phyloP scores from a whole-genome alignment of 2,329 filamentous ascomycete genomes.

The Dactylellina sp. region DNA sequence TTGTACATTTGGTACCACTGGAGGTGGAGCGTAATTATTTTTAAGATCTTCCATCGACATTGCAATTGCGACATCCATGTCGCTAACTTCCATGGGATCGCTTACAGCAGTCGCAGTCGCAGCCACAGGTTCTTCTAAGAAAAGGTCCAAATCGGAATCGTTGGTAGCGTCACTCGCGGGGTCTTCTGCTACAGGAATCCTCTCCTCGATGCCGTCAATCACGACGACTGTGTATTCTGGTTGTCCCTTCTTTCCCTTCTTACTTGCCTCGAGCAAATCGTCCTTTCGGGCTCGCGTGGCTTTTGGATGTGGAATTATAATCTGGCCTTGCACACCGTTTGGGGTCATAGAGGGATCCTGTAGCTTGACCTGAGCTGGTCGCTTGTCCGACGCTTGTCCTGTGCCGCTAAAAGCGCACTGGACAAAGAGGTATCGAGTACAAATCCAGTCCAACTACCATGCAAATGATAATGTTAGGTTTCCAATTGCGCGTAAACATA shows the following conservation, averaged over 20 bases:
- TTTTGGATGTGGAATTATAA: slow-evolving; percentile 62
- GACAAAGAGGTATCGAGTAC: slow-evolving; percentile 85
- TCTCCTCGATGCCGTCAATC: slow-evolving; percentile 51
- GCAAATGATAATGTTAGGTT: slow-evolving; percentile 63
- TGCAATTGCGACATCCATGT: slow-evolving; percentile 52
- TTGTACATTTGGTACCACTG: no score
- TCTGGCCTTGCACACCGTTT: slow-evolving; percentile 63
- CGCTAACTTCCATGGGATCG: slow-evolving; percentile 17
- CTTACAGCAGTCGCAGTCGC: not conserved
- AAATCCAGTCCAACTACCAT: slow-evolving; percentile 89
- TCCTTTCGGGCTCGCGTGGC: slow-evolving; percentile 49
- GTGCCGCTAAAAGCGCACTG: slow-evolving; percentile 58
- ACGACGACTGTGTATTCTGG: slow-evolving; percentile 34
- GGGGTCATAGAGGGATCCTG: slow-evolving; percentile 62
- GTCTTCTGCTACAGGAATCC: slow-evolving; percentile 47
- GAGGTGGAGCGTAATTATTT: not conserved
- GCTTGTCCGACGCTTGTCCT: slow-evolving; percentile 22
- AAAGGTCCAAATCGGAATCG: slow-evolving; percentile 48
- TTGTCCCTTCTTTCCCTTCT: slow-evolving; percentile 40
- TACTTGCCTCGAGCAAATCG: slow-evolving; percentile 35
- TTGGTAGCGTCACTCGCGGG: slow-evolving; percentile 49
- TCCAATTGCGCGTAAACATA: not conserved
- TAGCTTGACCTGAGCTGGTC: slow-evolving; percentile 59
- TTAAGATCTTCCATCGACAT: slow-evolving; percentile 44
- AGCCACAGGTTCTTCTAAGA: slow-evolving; percentile 11